Evolutionary conservation across 148 eudicot species (phyloP).

Genomic region (Chenopodium quinoa): DNA sequence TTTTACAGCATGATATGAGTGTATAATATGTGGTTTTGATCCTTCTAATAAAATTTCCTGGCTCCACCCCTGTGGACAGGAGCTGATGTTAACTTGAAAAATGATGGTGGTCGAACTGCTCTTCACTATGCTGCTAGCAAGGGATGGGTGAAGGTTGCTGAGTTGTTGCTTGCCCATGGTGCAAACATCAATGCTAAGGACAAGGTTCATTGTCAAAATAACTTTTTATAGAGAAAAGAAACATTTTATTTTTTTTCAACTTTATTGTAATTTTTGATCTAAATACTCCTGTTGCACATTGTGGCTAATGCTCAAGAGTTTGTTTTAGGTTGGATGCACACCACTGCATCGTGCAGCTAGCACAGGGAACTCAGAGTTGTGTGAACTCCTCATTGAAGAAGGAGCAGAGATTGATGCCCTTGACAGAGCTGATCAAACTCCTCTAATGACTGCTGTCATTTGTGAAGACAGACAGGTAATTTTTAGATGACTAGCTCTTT

Average conservation of each 20-base stretch:
- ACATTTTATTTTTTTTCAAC: not conserved
- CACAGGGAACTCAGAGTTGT: slow-evolving; percentile 72
- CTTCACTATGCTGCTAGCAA: slow-evolving; percentile 99
- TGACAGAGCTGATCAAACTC: slow-evolving; percentile 79
- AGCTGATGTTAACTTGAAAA: slow-evolving; percentile 85
- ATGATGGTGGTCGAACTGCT: slow-evolving; percentile 91
- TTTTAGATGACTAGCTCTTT: not conserved
- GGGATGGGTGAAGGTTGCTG: slow-evolving; percentile 80
- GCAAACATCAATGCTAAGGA: slow-evolving; percentile 81
- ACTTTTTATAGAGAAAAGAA: not conserved
- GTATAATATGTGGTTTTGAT: no score
- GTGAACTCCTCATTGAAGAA: slow-evolving; percentile 88
- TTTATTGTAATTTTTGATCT: not conserved
- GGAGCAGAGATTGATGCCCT: slow-evolving; percentile 88
- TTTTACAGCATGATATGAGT: no score
- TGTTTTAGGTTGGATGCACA: slow-evolving; percentile 85
- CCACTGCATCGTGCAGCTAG: slow-evolving; percentile 99
- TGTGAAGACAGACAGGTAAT: slow-evolving; percentile 75
- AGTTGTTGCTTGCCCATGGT: slow-evolving; percentile 63
- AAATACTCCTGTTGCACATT: not conserved
- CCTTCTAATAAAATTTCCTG: no score
- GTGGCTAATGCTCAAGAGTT: slow-evolving; percentile 7
- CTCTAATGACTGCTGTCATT: slow-evolving; percentile 88
- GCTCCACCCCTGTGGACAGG: slow-evolving; percentile 40
- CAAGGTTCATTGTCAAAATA: slow-evolving; percentile 50